phyloP scores from a whole-genome alignment of 2,329 filamentous ascomycete genomes.

The Eutypella sp. region DNA sequence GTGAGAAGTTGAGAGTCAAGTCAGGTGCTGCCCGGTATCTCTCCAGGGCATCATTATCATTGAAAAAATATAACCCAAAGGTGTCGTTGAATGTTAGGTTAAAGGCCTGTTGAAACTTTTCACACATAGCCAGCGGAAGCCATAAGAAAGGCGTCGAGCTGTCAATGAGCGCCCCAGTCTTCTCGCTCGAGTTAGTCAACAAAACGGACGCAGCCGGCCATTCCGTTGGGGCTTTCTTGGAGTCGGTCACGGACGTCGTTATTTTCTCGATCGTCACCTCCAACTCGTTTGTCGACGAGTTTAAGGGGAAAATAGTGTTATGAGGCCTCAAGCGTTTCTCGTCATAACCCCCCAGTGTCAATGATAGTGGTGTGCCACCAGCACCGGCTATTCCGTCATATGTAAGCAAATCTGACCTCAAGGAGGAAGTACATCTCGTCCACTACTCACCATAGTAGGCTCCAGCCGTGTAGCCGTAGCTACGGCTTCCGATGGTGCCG shows the following conservation, averaged over 20 bases:
- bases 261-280: constrained; percentile 57
- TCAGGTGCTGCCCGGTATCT: constrained; percentile 38
- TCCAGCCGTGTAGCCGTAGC: constrained; percentile 71
- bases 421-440: no score
- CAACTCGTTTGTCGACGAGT: constrained; percentile 50
- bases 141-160: constrained; percentile 61
- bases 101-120: constrained; percentile 58
- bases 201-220: constrained; percentile 35
- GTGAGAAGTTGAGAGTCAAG: constrained; percentile 51
- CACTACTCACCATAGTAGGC: constrained; percentile 65
- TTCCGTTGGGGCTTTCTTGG: constrained; percentile 25
- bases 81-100: constrained; percentile 61
- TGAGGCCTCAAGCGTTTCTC: constrained; percentile 56
- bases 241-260: constrained; percentile 32
- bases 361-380: constrained; percentile 44
- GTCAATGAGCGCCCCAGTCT: constrained; percentile 53
- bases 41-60: constrained; percentile 46
- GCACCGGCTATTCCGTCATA: constrained; percentile 28
- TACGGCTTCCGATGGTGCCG: constrained; percentile 63
- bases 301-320: constrained; percentile 53
- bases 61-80: constrained; percentile 60
- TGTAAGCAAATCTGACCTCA: constrained; percentile 21
- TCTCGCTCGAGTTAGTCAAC: constrained; percentile 41
- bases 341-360: constrained; percentile 70
- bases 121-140: constrained; percentile 56